Evolutionary conservation across 2,329 filamentous ascomycete genomes (phyloP), one percentile per base, ranked within the genome.

Genomic region (Lasiodiplodia gonubiensis): DNA sequence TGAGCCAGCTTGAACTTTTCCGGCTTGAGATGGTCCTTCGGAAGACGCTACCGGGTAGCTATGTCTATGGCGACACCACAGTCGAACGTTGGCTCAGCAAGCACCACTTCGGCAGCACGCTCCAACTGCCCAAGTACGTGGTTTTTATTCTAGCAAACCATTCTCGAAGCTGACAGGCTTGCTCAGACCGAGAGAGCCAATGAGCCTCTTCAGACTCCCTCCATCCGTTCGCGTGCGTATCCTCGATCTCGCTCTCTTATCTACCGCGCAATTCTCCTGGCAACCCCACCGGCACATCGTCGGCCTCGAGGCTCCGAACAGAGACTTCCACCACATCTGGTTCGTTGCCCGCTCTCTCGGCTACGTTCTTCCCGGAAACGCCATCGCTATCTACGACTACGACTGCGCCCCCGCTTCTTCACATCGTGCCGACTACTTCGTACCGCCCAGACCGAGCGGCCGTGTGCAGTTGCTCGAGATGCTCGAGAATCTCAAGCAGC

Each of bases 341-440:
- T 25, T 7, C 16, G 3, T 46, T 39, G 37, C 55, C 16, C 39
- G 39, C 14, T 7, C 23, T 16, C 23, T 48, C 39, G 39, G 55
- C 25, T 18, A n/a, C 37, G 7, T 21, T 3, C 18, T 60, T 10
- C 37, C 55, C 2, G 25, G 39, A 18, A 48, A 21, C 37, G 30
- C 2, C 39, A 33, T 60, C 23, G n/a, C n/a, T 25, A 48, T 60
- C 23, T 39, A 60, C 55, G 55, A 39, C 23, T 39, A 60, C 55
- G 55, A 39, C 16, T 33, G 55, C 35, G 21, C 4, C 37, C 11
- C 23, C 6, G 39, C 39, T 42, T 18, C n/a, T n/a, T 18, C 6
- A 18, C 39, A 12, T 37, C 18, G 18, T 4, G 7, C 53, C 53
- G 14, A 8, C 27, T 55, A 6, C 27, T 48, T 60, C 39, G 39